These are phyloP conservation scores for Saccharum spontaneum DNA, from an alignment of 176 grass and related monocot genomes.

Conservation along the genomic window DNA sequence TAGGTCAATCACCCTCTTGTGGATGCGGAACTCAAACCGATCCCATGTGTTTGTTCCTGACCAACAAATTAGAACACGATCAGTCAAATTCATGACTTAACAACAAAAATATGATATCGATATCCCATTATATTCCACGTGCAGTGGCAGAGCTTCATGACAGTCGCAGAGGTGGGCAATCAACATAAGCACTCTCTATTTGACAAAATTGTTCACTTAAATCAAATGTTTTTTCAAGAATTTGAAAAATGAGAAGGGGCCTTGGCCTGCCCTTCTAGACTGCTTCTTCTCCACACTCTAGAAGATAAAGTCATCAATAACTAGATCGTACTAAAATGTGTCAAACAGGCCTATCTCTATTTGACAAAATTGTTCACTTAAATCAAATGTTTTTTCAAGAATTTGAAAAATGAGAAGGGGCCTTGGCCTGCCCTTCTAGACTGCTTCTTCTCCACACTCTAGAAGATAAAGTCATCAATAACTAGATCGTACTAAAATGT, in stretches of 20 bases:
- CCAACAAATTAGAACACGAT: neutral
- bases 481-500: neutral
- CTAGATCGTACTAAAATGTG: too few species aligned
- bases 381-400: neutral
- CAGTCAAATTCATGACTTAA: neutral
- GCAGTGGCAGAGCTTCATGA: neutral
- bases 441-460: too few species aligned
- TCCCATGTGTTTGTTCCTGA: slow-evolving; percentile 64
- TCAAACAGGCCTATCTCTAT: too few species aligned
- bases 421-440: neutral
- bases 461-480: neutral
- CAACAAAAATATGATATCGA: too few species aligned
- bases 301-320: too few species aligned
- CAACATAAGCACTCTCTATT: neutral
- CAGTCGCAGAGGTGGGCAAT: neutral
- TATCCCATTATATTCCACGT: neutral
- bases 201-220: neutral
- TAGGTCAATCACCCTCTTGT: slow-evolving; percentile 56
- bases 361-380: neutral
- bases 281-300: too few species aligned
- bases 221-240: neutral
- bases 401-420: neutral
- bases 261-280: neutral
- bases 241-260: neutral
- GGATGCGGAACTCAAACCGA: slow-evolving; percentile 55